Evolutionary conservation across 1,139 yeast genomes (phyloP), one percentile per base, ranked within the genome.

Genomic region (Chernovozyma aurita): DNA sequence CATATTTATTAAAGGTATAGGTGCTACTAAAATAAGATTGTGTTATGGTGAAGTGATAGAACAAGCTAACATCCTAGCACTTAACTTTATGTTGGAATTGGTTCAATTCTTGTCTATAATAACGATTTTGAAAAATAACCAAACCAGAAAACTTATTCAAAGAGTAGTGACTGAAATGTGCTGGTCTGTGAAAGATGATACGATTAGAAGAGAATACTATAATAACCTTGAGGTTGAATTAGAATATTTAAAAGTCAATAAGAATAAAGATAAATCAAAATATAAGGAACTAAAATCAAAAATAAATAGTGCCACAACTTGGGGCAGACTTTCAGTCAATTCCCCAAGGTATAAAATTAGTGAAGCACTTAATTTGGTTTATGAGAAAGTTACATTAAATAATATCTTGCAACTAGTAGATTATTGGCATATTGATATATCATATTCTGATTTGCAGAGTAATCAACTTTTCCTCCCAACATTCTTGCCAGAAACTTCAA

Each of bases 181-280:
- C 28, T 63, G 69, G 69, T 57, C 66, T 1, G 47, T 59, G 8
- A 44, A 57, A 1, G 63, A 62, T 39, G 67, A 60, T 29, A 42
- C 56, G 0, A 40, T 52, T 12, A 37, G 48, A 8, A 39, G 65
- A 36, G 53, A 50, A 24, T 47, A 47, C 35, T 50, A 49, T 32
- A 41, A 13, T 22, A 33, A 33, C 25, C 13, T 28, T 28, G 28
- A 35, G 29, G 16, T 24, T 13, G 25, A 29, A 29, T 14, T 28
- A 28, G 22, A 22, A 30, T 11, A 35, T 20, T 29, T 33, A 16
- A 18, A 24, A 17, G 18, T 25, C 15, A 25, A 26, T 17, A 24
- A 22, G 2, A 25, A 22, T 24, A n/a, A 24, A 28, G 35, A 32
- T 26, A 15, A n/a, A 9, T 11, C 20, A n/a, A 15, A 30, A 21